Base-by-base conservation (phyloP, 2,329 filamentous ascomycete species). In the Cordyceps cicadae region DNA sequence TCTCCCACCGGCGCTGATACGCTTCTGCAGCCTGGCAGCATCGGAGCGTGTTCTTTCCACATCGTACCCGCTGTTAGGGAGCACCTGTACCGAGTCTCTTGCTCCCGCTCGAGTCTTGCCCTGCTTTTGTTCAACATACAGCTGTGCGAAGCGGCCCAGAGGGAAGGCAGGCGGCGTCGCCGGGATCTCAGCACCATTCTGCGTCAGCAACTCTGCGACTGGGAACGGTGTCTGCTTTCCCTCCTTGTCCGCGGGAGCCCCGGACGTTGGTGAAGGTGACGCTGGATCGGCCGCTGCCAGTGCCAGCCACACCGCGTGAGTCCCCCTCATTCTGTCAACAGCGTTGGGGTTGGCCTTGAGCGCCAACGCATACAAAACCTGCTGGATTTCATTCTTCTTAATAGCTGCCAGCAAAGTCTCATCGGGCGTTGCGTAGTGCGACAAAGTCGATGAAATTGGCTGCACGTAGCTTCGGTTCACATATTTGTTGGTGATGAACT, bases 401-500 rank as follows among this genome's bases (percentile, higher is more conserved):
- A 97, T 92, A 11, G 90, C 92, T 5, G 92, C 92, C 45, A 99
- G 78, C 6, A 99, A 81, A 0, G 90, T 92, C 68, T 99, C 94
- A 63, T 97, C 92, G 0, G 93, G 79, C 0, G 87, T 90, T 2
- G 81, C 79, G 71, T 90, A 94, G 37, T 88, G 84, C 2, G 90
- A 92, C 49, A 92, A 76, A 0, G 87, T 88, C 3, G 87, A 73
- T 2, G 90, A 90, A 29, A 91, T 87, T 0, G 88, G 86, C 67
- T 92, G 87, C 4, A 99, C 87, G 67, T 84, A 97, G 4, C 85
- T 84, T 63, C 87, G 82, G 39, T 97, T 91, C 54, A 90, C 89
- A 70, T 99, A 99, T 74, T 99, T 99, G 60, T 88, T 82, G 0
- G 91, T 97, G 73, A 99, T 97, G 72, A 97, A 99, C 66, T 84